Evolutionary conservation across 2,329 filamentous ascomycete genomes (phyloP), one percentile per base, ranked within the genome.

Genomic region (Cercospora beticola): DNA sequence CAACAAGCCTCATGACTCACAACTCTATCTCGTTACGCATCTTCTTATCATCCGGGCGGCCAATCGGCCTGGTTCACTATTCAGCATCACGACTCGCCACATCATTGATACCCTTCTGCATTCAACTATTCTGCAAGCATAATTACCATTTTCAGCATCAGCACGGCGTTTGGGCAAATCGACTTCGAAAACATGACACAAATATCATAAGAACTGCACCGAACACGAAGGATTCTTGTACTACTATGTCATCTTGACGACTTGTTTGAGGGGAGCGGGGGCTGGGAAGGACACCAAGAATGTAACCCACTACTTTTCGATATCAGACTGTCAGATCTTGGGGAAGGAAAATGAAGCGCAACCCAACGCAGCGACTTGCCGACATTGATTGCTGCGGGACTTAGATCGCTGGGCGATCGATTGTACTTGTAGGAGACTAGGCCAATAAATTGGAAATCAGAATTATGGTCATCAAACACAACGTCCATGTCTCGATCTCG

Each of bases 61-160:
- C 49, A 56, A 56, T 26, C 23, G 31, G 16, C 4, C 7, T 31
- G 56, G n/a, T 2, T 18, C 28, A 28, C n/a, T n/a, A 1, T 23
- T 36, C n/a, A 23, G 30, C 28, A 59, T 36, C 30, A 33, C 56
- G 28, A 59, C 56, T 59, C 56, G 31, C 28, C 49, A 56, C 49
- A 56, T 56, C 23, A 56, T 56, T 56, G 56, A 59, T 59, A 59
- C 56, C 56, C 56, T 59, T 59, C 56, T 59, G 56, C 30, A 36
- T 33, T 36, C 10, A 18, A 23, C 56, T 59, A 59, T 23, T 36
- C 8, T 56, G 56, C 28, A 59, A 59, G 56, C 56, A 59, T 10
- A 33, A 18, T 59, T 36, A 36, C 8, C 30, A 28, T 14, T 28
- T 28, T n/a, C 49, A 52, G 21, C 49, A 56, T 56, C 49, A 56